phyloP scores from a whole-genome alignment of 805 yeast genomes.

The Starmerella gropengiesseri region DNA sequence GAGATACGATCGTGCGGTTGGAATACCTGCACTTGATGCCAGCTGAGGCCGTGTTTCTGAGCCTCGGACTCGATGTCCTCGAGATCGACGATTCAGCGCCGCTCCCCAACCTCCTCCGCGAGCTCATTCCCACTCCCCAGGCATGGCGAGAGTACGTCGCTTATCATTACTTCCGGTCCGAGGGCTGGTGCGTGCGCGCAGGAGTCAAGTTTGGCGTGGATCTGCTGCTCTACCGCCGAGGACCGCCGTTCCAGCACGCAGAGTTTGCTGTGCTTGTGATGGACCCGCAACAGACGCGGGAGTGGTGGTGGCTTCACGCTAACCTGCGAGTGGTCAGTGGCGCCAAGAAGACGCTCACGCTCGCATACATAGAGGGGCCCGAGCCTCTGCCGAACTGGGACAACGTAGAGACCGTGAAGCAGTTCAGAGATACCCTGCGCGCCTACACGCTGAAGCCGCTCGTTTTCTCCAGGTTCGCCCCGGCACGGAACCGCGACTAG shows the following conservation, averaged over 20 bases:
- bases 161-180: slow-evolving; percentile 76
- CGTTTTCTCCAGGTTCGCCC: slow-evolving; percentile 71
- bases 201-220: slow-evolving; percentile 93
- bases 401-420: slow-evolving; percentile 16
- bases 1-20: slow-evolving; percentile 25
- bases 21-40: slow-evolving; percentile 58
- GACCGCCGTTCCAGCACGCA: slow-evolving; percentile 94
- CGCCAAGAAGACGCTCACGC: slow-evolving; percentile 66
- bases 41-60: slow-evolving; percentile 61
- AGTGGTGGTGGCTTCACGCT: slow-evolving; percentile 56
- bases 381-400: slow-evolving; percentile 22
- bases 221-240: slow-evolving; percentile 67
- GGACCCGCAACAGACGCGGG: slow-evolving; percentile 32
- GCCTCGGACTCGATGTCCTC: slow-evolving; percentile 44
- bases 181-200: slow-evolving; percentile 89
- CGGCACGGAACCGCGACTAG: slow-evolving; percentile 73
- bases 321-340: slow-evolving; percentile 74
- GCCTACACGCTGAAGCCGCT: slow-evolving; percentile 51
- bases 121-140: slow-evolving; percentile 4
- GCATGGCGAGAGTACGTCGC: slow-evolving; percentile 48
- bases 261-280: slow-evolving; percentile 60
- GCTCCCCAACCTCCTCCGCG: background rate
- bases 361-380: slow-evolving; percentile 56
- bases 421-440: slow-evolving; percentile 32
- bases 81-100: slow-evolving; percentile 27